Evolutionary conservation across 2,329 filamentous ascomycete species (phyloP).

Genomic region (Colletotrichum sp.): DNA sequence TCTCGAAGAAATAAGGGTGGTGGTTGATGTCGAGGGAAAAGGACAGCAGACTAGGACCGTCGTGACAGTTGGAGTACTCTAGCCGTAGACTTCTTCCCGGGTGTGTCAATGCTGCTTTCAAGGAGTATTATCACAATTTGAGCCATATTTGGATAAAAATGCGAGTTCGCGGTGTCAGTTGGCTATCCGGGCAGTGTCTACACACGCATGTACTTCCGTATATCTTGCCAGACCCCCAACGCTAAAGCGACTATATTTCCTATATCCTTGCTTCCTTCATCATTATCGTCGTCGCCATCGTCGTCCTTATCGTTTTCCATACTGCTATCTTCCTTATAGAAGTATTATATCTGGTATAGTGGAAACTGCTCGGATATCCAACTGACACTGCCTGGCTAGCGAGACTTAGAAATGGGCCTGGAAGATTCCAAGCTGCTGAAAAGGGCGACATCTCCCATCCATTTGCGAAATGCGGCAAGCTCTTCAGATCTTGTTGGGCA

Average conservation of each 20-base stretch:
- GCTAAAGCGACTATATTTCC: too few species aligned
- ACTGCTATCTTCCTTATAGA: too few species aligned
- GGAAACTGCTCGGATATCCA: too few species aligned
- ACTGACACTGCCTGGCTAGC: neutral
- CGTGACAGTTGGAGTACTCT: neutral
- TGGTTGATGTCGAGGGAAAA: neutral
- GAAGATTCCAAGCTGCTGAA: neutral
- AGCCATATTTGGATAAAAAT: neutral
- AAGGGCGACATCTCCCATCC: neutral
- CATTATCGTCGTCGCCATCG: too few species aligned
- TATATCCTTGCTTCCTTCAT: too few species aligned
- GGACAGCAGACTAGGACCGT: neutral
- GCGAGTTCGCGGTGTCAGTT: neutral
- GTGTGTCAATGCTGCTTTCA: neutral
- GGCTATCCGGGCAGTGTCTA: too few species aligned
- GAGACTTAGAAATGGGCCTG: neutral
- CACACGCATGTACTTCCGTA: too few species aligned
- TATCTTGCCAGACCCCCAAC: too few species aligned
- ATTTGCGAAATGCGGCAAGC: neutral
- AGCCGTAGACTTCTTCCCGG: neutral
- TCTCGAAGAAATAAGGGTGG: neutral
- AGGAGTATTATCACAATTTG: neutral
- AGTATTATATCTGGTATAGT: too few species aligned
- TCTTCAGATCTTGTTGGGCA: neutral
- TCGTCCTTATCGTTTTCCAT: too few species aligned